Evolutionary conservation across 495 filamentous ascomycete genomes (phyloP).

Genomic region (Tuber melanosporum): DNA sequence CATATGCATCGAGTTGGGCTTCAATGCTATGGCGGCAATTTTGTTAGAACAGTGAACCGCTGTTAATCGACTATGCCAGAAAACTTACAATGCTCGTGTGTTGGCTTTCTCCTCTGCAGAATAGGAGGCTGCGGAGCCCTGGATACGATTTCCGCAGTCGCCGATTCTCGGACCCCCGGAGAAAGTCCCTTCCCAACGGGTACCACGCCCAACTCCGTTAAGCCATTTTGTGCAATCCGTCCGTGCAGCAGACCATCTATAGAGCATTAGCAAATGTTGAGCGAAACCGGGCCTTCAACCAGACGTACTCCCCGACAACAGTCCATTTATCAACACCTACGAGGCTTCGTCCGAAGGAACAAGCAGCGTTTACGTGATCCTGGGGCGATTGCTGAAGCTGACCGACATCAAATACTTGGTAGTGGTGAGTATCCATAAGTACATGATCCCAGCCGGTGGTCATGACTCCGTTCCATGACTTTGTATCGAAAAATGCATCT

Average conservation of each 20-base stretch:
- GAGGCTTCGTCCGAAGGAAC: conserved; percentile 49
- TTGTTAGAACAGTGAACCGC: not conserved
- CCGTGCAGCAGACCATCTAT: conserved; percentile 54
- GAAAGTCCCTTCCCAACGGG: conserved; percentile 64
- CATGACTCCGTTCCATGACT: conserved; percentile 70
- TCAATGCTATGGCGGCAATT: conserved; percentile 48
- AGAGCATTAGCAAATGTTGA: not conserved
- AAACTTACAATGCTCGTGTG: conserved; percentile 31
- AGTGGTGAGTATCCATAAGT: conserved; percentile 64
- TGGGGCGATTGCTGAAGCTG: conserved; percentile 50
- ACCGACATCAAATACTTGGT: conserved; percentile 59
- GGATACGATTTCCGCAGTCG: conserved; percentile 47
- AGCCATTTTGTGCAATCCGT: conserved; percentile 70
- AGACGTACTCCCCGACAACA: conserved; percentile 57
- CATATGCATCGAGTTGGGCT: conserved; percentile 68
- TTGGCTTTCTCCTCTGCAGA: conserved; percentile 27
- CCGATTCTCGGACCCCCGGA: conserved; percentile 47
- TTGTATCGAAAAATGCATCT: conserved; percentile 61
- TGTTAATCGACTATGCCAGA: not conserved
- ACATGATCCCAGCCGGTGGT: conserved; percentile 53
- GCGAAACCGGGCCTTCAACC: not conserved
- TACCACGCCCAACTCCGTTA: conserved; percentile 62
- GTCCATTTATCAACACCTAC: conserved; percentile 60
- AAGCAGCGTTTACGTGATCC: conserved; percentile 51
- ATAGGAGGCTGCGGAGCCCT: conserved; percentile 27